These are phyloP conservation scores for Sclerotinia glacialis DNA, from an alignment of 2,329 filamentous ascomycete species.

Conservation along the genomic window DNA sequence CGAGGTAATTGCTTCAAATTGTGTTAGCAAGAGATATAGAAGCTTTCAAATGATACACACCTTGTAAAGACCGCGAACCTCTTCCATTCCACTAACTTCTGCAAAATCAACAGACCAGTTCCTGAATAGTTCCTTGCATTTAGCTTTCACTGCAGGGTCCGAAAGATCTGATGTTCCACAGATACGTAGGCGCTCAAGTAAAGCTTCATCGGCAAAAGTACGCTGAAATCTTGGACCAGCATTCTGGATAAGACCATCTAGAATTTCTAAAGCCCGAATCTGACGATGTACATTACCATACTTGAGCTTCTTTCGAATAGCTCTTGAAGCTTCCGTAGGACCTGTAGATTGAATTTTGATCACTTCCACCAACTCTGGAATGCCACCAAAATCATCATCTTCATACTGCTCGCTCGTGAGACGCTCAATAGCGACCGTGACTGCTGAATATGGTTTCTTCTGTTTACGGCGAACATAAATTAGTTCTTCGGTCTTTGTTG, in stretches of 20 bases:
- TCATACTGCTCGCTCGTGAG: slow-evolving; percentile 87
- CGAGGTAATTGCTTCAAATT: slow-evolving; percentile 55
- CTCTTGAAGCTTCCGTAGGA: slow-evolving; percentile 83
- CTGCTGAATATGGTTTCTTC: slow-evolving; percentile 88
- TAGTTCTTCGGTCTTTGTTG: slow-evolving; percentile 20
- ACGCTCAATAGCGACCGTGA: slow-evolving; percentile 88
- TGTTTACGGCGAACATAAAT: slow-evolving; percentile 36
- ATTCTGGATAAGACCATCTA: slow-evolving; percentile 94
- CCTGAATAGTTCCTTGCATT: slow-evolving; percentile 81
- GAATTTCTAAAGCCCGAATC: slow-evolving; percentile 78
- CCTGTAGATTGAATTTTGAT: slow-evolving; percentile 86
- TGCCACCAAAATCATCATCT: slow-evolving; percentile 86
- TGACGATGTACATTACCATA: slow-evolving; percentile 95
- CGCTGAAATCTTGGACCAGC: slow-evolving; percentile 84
- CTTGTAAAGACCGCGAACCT: slow-evolving; percentile 75
- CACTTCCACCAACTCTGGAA: slow-evolving; percentile 91
- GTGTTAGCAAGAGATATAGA: slow-evolving; percentile 21
- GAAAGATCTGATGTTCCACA: slow-evolving; percentile 82
- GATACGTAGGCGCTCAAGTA: slow-evolving; percentile 86
- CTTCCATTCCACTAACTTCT: slow-evolving; percentile 72
- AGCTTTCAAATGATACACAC: slow-evolving; percentile 38
- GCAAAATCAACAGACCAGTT: slow-evolving; percentile 85
- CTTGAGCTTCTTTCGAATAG: slow-evolving; percentile 96
- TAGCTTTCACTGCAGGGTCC: slow-evolving; percentile 80
- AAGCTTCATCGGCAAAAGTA: slow-evolving; percentile 82